A percentile compares a stretch with the other conserved stretches of the same genome.
Conservation (phyloP, 805 yeast genomes). For the Starmerella stellata region DNA sequence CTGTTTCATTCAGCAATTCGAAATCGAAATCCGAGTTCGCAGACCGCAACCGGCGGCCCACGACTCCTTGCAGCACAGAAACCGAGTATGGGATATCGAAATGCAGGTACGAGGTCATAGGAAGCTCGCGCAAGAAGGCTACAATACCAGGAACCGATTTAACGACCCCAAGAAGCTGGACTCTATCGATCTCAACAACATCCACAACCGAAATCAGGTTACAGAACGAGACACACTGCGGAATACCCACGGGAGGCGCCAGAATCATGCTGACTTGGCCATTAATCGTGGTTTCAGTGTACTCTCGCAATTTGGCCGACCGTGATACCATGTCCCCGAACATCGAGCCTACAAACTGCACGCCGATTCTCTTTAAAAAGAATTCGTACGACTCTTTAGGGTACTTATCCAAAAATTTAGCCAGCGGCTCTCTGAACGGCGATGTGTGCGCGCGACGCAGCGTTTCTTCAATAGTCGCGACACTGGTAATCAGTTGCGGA, state of each 20-base stretch:
- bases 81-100: constrained; percentile 58
- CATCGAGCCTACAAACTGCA: constrained; percentile 46
- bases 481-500: constrained; percentile 64
- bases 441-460: constrained; percentile 70
- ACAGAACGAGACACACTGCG: constrained; percentile 46
- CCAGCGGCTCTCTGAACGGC: constrained; percentile 82
- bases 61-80: constrained; percentile 37
- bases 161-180: constrained; percentile 6
- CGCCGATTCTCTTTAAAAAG: constrained; percentile 47
- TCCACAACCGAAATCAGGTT: constrained; percentile 36
- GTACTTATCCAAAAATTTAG: constrained; percentile 69
- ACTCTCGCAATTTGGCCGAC: constrained; percentile 34
- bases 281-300: constrained; percentile 36
- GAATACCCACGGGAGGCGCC: constrained; percentile 34
- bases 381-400: constrained; percentile 55
- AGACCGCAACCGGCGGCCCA: constrained; percentile 9
- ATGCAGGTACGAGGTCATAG: constrained; percentile 41
- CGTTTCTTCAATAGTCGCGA: constrained; percentile 61
- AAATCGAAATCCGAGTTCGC: constrained; percentile 1
- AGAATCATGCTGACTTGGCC: constrained; percentile 32
- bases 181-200: constrained; percentile 1
- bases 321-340: constrained; percentile 47
- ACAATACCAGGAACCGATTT: constrained; percentile 27
- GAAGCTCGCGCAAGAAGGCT: constrained; percentile 13
- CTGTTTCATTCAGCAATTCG: constrained; percentile 3